Conservation (phyloP, 2,329 filamentous ascomycete genomes). For the Hymenoscyphus fructigenus region DNA sequence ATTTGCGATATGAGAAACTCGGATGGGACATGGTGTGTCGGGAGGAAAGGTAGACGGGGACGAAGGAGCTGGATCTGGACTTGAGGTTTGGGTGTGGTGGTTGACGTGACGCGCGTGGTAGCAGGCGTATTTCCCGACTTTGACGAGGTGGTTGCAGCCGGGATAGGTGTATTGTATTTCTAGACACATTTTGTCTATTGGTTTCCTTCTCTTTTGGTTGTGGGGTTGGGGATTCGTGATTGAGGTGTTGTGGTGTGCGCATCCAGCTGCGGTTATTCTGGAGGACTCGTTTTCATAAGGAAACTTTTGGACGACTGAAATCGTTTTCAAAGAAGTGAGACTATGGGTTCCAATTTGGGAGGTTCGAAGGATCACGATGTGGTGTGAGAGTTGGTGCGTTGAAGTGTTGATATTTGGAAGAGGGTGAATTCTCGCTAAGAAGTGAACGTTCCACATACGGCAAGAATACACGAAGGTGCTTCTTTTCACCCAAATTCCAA, state of each 20-base stretch:
- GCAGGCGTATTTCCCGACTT: conserved; percentile 7
- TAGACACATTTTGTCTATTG: not conserved
- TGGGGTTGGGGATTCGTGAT: not conserved
- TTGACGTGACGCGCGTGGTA: not conserved
- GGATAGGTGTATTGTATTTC: conserved; percentile 5
- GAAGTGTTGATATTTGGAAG: too few species aligned
- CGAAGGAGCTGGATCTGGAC: not conserved
- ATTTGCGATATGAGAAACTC: too few species aligned
- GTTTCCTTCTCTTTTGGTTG: not conserved
- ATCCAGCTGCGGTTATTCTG: not conserved
- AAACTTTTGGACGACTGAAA: too few species aligned
- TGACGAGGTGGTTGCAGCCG: not conserved
- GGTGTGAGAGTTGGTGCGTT: too few species aligned
- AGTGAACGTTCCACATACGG: too few species aligned
- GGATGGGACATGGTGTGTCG: not conserved
- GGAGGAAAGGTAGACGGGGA: not conserved
- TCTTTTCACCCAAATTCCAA: too few species aligned
- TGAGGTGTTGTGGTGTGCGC: not conserved
- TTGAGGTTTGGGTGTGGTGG: not conserved
- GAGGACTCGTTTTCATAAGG: not conserved
- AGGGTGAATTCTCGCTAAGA: too few species aligned
- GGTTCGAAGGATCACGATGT: too few species aligned
- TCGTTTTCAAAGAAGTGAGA: too few species aligned
- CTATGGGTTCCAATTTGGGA: too few species aligned
- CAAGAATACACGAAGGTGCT: too few species aligned